Percentiles rank a stretch among this genome's conserved stretches.
Evolutionary conservation across 371 early-diverging fungal species (phyloP).

Genomic region (Rhizopus arrhizus): DNA sequence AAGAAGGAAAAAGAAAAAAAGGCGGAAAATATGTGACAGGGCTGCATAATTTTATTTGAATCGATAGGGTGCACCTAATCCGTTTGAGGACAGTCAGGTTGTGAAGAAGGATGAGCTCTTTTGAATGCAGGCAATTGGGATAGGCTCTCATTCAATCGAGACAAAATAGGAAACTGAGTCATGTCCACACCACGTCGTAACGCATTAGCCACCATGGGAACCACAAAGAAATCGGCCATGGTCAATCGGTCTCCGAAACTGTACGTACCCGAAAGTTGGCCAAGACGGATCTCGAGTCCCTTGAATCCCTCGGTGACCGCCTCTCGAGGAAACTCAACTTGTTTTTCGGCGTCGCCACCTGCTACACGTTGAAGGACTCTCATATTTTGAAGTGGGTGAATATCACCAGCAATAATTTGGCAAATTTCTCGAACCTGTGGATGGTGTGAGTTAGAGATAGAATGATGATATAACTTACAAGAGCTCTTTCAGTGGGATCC

Average conservation of each 20-base stretch:
- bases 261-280: constrained; percentile 67
- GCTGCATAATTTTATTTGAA: neutral
- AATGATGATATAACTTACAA: constrained; percentile 35
- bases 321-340: constrained; percentile 64
- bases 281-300: constrained; percentile 70
- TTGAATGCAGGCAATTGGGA: constrained; percentile 68
- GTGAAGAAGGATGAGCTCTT: constrained; percentile 68
- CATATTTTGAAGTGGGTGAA: constrained; percentile 88
- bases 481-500: constrained; percentile 64
- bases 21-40: constrained; percentile 1
- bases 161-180: constrained; percentile 68
- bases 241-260: constrained; percentile 83
- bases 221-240: constrained; percentile 81
- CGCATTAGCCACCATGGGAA: constrained; percentile 85
- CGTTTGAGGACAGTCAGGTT: constrained; percentile 71
- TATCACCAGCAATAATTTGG: constrained; percentile 77
- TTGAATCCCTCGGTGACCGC: constrained; percentile 69
- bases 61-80: constrained; percentile 2
- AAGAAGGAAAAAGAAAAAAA: constrained; percentile 6
- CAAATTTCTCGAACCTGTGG: constrained; percentile 72
- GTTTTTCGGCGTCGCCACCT: constrained; percentile 51
- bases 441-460: neutral
- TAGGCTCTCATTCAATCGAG: constrained; percentile 57
- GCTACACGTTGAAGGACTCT: constrained; percentile 65
- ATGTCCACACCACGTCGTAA: constrained; percentile 74